Conservation (phyloP, 495 filamentous ascomycete species). For the Annulohypoxylon bovei region DNA sequence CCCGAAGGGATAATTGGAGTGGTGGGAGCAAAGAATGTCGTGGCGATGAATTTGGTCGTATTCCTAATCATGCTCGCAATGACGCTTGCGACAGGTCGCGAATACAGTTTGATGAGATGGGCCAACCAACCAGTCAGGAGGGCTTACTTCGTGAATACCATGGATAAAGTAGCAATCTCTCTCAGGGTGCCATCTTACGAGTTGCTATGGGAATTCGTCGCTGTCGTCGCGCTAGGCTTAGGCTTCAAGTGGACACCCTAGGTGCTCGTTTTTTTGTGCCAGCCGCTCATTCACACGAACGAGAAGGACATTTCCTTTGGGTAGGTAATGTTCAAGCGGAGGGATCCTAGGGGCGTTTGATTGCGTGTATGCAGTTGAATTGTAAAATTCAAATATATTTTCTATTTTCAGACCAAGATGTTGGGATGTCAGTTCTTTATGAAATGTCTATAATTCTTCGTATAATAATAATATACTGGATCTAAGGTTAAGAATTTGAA, state of each 20-base stretch:
- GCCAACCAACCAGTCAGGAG: slow-evolving; percentile 26
- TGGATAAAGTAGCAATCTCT: neutral
- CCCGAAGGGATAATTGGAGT: too few species aligned
- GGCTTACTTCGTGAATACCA: neutral
- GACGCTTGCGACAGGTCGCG: slow-evolving; percentile 22
- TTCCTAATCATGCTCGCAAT: neutral
- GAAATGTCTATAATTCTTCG: neutral
- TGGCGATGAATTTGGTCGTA: neutral
- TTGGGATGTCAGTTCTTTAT: neutral
- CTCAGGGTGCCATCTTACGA: slow-evolving; percentile 15
- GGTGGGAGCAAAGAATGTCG: too few species aligned
- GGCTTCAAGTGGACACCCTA: too few species aligned
- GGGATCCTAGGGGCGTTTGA: neutral
- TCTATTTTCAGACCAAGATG: neutral
- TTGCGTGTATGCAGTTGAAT: neutral
- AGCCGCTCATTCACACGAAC: neutral
- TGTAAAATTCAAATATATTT: neutral
- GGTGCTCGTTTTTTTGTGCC: too few species aligned
- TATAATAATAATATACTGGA: neutral
- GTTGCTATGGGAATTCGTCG: slow-evolving; percentile 18
- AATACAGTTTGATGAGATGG: slow-evolving; percentile 9
- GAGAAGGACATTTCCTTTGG: neutral
- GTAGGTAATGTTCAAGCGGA: neutral
- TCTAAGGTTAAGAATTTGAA: neutral
- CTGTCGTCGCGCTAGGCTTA: neutral